These are phyloP conservation scores for Beauveria caledonica DNA, from an alignment of 2,329 filamentous ascomycete genomes.

Conservation along the genomic window DNA sequence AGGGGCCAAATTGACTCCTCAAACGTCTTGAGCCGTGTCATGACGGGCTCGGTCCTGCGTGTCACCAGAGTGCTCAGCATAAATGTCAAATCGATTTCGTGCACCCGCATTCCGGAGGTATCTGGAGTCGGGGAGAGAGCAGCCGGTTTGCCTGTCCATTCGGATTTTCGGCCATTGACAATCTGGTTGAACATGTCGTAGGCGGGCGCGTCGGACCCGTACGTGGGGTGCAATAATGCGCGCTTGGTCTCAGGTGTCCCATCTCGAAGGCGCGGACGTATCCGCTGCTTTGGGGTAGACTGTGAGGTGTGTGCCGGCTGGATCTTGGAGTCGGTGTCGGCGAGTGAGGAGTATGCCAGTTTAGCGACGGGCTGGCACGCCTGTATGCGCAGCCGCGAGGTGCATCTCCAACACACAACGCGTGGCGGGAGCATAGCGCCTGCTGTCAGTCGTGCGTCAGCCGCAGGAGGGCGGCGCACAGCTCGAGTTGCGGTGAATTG, in stretches of 20 bases:
- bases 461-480: background rate
- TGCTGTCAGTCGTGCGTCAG: background rate
- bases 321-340: background rate
- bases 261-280: background rate
- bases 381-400: conserved; percentile 19
- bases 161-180: background rate
- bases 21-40: conserved; percentile 19
- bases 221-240: background rate
- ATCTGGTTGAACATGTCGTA: conserved; percentile 11
- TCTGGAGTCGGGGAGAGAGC: background rate
- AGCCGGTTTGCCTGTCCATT: background rate
- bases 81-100: conserved; percentile 20
- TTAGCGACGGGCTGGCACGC: conserved; percentile 8
- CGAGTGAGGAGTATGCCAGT: conserved; percentile 4
- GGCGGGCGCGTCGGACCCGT: background rate
- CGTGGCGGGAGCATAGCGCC: conserved; percentile 28
- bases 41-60: conserved; percentile 11
- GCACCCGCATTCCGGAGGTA: background rate
- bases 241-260: background rate
- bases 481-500: background rate
- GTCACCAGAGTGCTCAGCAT: conserved; percentile 21
- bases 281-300: background rate
- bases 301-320: background rate
- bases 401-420: conserved; percentile 28
- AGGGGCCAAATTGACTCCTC: conserved; percentile 23